A percentile compares a stretch with the other conserved stretches of the same genome.
These are phyloP conservation scores for Cordyceps tenuipes DNA, from an alignment of 2,329 filamentous ascomycete species.

Conservation along the genomic window DNA sequence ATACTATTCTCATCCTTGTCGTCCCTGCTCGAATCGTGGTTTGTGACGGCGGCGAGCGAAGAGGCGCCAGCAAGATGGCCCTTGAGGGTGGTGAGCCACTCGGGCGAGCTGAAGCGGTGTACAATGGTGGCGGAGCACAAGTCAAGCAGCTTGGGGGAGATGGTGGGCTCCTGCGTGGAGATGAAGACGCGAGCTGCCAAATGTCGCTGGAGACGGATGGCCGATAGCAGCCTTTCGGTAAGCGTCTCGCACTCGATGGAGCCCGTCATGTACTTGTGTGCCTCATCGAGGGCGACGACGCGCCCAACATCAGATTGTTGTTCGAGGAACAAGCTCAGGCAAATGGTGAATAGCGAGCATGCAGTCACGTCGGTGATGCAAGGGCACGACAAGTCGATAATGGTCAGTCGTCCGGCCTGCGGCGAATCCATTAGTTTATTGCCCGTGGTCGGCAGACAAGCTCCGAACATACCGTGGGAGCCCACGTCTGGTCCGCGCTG, in stretches of 20 bases:
- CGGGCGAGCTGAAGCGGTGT: conserved; percentile 58
- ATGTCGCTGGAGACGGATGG: conserved; percentile 62
- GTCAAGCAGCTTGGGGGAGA: conserved; percentile 57
- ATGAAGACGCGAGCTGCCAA: conserved; percentile 56
- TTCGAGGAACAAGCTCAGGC: conserved; percentile 54
- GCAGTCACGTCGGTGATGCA: conserved; percentile 57
- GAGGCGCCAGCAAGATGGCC: conserved; percentile 31
- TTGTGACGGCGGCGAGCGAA: background rate
- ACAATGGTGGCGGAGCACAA: conserved; percentile 59
- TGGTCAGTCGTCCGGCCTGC: conserved; percentile 46
- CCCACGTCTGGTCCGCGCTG: conserved; percentile 1
- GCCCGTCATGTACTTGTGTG: conserved; percentile 62
- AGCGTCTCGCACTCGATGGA: conserved; percentile 44
- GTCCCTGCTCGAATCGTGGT: background rate
- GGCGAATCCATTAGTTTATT: background rate
- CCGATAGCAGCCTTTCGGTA: conserved; percentile 50
- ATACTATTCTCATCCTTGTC: background rate
- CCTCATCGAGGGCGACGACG: conserved; percentile 63
- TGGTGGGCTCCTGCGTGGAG: conserved; percentile 65
- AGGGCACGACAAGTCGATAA: conserved; percentile 63
- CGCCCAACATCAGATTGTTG: conserved; percentile 39
- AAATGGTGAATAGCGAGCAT: conserved; percentile 63
- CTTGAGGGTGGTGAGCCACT: conserved; percentile 42
- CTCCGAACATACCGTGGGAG: background rate
- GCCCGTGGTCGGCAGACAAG: background rate